Conservation (phyloP, 129 eudicot species). For the Centaurea solstitialis region DNA sequence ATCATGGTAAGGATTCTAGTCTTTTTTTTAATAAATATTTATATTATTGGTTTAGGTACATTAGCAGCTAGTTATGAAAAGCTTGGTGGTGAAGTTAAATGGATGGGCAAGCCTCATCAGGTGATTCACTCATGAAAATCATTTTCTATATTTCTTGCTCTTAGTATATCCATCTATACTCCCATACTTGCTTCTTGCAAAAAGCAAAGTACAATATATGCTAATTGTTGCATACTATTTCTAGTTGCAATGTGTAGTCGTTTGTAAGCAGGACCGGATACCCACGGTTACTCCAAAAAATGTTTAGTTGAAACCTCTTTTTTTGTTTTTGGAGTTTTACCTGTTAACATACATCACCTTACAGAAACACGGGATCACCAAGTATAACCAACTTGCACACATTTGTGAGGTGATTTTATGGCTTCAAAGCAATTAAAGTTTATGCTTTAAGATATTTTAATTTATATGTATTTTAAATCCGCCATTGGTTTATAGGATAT, state of each 20-base stretch:
- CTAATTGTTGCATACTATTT: background rate
- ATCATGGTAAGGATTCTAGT: background rate
- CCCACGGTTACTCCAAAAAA: no score
- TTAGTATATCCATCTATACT: background rate
- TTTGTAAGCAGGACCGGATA: no score
- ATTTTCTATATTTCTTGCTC: background rate
- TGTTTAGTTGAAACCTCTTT: background rate
- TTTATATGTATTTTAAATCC: no score
- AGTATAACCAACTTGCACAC: background rate
- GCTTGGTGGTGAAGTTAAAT: conserved; percentile 92
- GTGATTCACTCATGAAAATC: conserved; percentile 13
- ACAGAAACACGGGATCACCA: background rate
- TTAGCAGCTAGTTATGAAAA: conserved; percentile 78
- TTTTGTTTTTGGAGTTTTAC: background rate
- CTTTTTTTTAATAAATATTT: background rate
- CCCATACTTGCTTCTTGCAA: background rate
- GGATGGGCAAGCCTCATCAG: conserved; percentile 81
- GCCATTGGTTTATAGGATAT: background rate
- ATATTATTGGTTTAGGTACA: conserved; percentile 50
- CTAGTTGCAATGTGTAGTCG: background rate
- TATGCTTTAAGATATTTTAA: background rate
- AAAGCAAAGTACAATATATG: background rate
- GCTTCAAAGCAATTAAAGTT: background rate
- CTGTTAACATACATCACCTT: background rate
- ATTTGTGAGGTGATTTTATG: background rate